Conservation (phyloP, 129 eudicot species). For the Arctium lappa region DNA sequence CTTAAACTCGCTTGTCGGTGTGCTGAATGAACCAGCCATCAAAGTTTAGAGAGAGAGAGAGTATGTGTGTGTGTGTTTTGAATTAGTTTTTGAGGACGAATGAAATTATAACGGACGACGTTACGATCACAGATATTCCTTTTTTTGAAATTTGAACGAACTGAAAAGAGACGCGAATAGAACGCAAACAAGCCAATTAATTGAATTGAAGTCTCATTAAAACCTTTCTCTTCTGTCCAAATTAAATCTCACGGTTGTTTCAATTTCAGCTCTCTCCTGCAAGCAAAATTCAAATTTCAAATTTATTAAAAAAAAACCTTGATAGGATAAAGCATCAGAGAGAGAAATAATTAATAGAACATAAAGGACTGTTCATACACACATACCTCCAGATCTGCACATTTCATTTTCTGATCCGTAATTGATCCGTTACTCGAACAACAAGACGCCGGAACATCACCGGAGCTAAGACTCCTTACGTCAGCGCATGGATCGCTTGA, state of each 20-base stretch:
- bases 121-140: slow-evolving; percentile 30
- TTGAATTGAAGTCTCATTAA: neutral
- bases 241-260: slow-evolving; percentile 25
- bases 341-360: neutral
- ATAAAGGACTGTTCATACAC: neutral
- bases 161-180: slow-evolving; percentile 28
- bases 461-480: slow-evolving; percentile 32
- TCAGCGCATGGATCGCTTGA: slow-evolving; percentile 3
- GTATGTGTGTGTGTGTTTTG: neutral
- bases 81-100: neutral
- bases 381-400: slow-evolving; percentile 70
- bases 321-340: neutral
- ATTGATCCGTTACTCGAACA: slow-evolving; percentile 50
- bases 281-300: slow-evolving; percentile 29
- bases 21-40: slow-evolving; percentile 27
- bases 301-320: neutral
- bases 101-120: slow-evolving; percentile 28
- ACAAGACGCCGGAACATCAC: slow-evolving; percentile 40
- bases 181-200: slow-evolving; percentile 21
- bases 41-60: neutral
- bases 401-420: slow-evolving; percentile 18
- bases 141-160: slow-evolving; percentile 28
- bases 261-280: slow-evolving; percentile 35
- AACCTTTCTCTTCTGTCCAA: slow-evolving; percentile 48
- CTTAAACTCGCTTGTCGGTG: slow-evolving; percentile 39